These are phyloP conservation scores for Colletotrichum somersetense DNA, from an alignment of 2,329 filamentous ascomycete species.

Conservation along the genomic window DNA sequence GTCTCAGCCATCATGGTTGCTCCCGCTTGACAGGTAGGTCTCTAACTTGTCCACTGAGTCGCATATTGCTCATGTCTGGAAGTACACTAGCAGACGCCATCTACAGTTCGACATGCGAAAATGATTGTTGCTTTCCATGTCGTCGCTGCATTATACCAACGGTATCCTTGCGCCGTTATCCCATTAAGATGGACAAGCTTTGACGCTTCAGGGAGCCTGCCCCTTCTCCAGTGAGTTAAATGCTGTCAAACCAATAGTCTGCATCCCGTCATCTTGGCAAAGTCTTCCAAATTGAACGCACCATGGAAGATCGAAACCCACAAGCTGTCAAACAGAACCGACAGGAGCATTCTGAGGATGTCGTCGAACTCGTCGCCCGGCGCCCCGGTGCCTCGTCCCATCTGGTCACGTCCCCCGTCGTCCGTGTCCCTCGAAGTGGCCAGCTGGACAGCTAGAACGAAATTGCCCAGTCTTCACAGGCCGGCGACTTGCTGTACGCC, in stretches of 20 bases:
- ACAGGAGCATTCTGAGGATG: slow-evolving; percentile 20
- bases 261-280: slow-evolving; percentile 11
- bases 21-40: background rate
- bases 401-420: background rate
- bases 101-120: too few relatives aligned
- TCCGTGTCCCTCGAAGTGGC: slow-evolving; percentile 2
- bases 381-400: slow-evolving; percentile 23
- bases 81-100: background rate
- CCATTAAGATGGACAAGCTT: too few relatives aligned
- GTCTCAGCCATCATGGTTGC: background rate
- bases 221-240: slow-evolving; percentile 27
- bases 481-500: slow-evolving; percentile 18
- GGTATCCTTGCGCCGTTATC: background rate
- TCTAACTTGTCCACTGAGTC: background rate
- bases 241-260: slow-evolving; percentile 2
- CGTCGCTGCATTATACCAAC: background rate
- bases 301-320: slow-evolving; percentile 4
- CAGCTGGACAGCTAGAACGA: slow-evolving; percentile 43
- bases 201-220: background rate
- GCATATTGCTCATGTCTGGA: too few relatives aligned
- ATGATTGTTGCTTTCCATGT: background rate
- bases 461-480: slow-evolving; percentile 32
- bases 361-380: background rate
- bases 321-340: slow-evolving; percentile 27
- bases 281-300: background rate